Base-by-base conservation (phyloP, 2,329 filamentous ascomycete species). In the Cladosporium colombiae region DNA sequence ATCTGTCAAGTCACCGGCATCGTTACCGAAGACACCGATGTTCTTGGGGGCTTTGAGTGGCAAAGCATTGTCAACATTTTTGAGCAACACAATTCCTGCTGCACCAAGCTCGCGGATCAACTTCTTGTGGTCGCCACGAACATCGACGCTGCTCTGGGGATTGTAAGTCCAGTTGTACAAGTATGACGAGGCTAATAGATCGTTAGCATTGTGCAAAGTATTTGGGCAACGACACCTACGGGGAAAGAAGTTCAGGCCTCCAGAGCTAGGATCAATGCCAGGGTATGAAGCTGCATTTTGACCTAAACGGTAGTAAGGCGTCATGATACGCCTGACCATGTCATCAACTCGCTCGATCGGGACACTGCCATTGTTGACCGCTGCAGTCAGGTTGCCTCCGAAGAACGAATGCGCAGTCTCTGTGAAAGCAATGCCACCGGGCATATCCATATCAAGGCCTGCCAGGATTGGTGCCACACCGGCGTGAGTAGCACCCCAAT, bases 391-490 rank as follows among this genome's bases (percentile, higher is more conserved):
- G 56, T 78, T 25, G 79, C 77, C 73, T 0, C 58, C 74, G 65
- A 74, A 75, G 66, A 67, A 74, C 0, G 68, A 70, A n/a, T 67
- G 68, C 10, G 18, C 50, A 11, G 53, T 27, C 29, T 61, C 53
- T 2, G 52, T 25, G 65, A 68, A 70, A 2, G 25, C 50, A 25
- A 68, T 64, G 5, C 64, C 66, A n/a, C 71, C 73, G 14, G 88
- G 88, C 88, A 90, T 90, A 5, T 83, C 80, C 86, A 90, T 88
- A 68, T 90, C 88, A 1, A 65, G 62, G 11, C 62, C 62, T 89
- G 77, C 0, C 87, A 88, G 75, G 3, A 69, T 70, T 21, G 68
- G 64, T 31, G 66, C 68, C 35, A 70, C 69, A 23, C 72, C 71
- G 11, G 69, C 67, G 33, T 71, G 70, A 23, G 70, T 71, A 14